Evolutionary conservation across 768 basidiomycete species (phyloP), one percentile per base, ranked within the genome.

Genomic region (Wakefieldia striispora): DNA sequence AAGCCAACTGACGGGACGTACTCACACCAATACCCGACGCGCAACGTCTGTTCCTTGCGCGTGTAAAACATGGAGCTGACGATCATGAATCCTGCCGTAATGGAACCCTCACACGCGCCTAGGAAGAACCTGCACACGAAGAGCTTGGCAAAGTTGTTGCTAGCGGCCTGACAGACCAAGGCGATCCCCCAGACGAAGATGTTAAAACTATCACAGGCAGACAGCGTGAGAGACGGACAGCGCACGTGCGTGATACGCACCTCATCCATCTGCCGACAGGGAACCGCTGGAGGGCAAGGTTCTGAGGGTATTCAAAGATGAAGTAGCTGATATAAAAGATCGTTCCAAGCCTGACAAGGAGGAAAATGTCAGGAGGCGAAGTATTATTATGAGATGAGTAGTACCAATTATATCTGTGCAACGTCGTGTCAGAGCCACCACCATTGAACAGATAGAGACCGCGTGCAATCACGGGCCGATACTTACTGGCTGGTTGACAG

Each of bases 191-290:
- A 89, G 6, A 82, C 59, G 38, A 79, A 71, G 52, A 88, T 85
- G 60, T 88, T 88, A 21, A 82, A 43, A 52, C 84, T 88, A 29
- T 14, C 24, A 11, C 11, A 35, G n/a, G n/a, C n/a, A 33, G 1
- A 3, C 1, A 23, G 16, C 31, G 6, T 40, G 1, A 56, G 39
- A 23, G 17, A 31, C 13, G 19, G 31, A 39, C 13, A 42, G 14
- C 9, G 6, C 4, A 31, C 16, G 12, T n/a, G 19, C 31, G 35
- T 49, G 24, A 33, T 24, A 41, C 71, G 24, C 50, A 79, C 86
- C 85, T 87, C 82, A 89, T 85, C 86, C 86, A 89, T 75, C 79
- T 86, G 10, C 82, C 86, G 8, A 89, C 86, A 0, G 86, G 86
- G 58, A 86, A 87, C 16, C 78, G 75, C 55, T 88, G 86, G 6